Percentiles rank a stretch among this genome's conserved stretches.
Evolutionary conservation across 2,329 filamentous ascomycete genomes (phyloP).

Genomic region (Acephala macrosclerotiorum): DNA sequence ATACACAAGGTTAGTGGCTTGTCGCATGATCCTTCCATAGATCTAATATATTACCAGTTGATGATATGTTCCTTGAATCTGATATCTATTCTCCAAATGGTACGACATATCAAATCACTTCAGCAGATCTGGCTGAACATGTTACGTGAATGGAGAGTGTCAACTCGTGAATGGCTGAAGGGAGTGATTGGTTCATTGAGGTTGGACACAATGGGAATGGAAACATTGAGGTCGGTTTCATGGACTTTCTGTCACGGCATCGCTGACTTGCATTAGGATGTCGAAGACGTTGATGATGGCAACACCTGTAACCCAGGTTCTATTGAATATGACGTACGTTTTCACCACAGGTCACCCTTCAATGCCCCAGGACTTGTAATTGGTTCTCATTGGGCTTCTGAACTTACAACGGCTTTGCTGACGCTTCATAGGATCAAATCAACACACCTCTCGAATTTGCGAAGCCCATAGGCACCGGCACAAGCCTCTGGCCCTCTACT

Average conservation of each 20-base stretch:
- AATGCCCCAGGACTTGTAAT: neutral
- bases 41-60: slow-evolving; percentile 49
- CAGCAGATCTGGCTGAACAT: slow-evolving; percentile 55
- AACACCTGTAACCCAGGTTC: slow-evolving; percentile 38
- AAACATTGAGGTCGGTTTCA: slow-evolving; percentile 49
- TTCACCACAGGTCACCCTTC: neutral
- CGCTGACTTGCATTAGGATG: neutral
- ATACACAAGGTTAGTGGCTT: slow-evolving; percentile 34
- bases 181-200: slow-evolving; percentile 60
- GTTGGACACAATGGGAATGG: slow-evolving; percentile 64
- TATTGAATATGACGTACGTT: slow-evolving; percentile 51
- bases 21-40: slow-evolving; percentile 16
- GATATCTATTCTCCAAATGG: slow-evolving; percentile 57
- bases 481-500: slow-evolving; percentile 54
- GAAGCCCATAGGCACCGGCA: slow-evolving; percentile 58
- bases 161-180: slow-evolving; percentile 56
- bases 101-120: slow-evolving; percentile 56
- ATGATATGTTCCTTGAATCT: slow-evolving; percentile 66
- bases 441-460: slow-evolving; percentile 54
- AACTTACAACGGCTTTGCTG: neutral
- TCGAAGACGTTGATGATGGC: slow-evolving; percentile 14
- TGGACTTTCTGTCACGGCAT: neutral
- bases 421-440: slow-evolving; percentile 42
- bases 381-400: neutral
- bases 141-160: slow-evolving; percentile 51